These are phyloP conservation scores for Penicillium bialowiezense DNA, from an alignment of 495 filamentous ascomycete genomes.

Conservation along the genomic window DNA sequence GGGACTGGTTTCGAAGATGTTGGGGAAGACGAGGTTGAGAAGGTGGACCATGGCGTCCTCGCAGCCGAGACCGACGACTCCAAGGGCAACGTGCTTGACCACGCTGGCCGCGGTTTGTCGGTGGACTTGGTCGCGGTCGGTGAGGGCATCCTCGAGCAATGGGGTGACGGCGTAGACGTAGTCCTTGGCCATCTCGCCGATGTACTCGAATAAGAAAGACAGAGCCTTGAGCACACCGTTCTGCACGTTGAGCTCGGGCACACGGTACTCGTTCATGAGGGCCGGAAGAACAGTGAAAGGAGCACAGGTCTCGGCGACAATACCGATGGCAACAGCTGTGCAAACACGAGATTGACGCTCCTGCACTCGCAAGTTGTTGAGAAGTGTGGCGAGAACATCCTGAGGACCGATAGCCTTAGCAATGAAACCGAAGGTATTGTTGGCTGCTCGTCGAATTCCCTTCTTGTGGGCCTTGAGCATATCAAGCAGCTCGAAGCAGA, in stretches of 20 bases:
- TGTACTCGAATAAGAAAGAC: slow-evolving; percentile 98
- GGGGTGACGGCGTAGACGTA: slow-evolving; percentile 98
- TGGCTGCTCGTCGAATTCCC: slow-evolving; percentile 95
- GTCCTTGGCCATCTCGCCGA: slow-evolving; percentile 99
- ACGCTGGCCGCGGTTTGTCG: slow-evolving; percentile 94
- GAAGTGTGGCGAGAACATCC: slow-evolving; percentile 91
- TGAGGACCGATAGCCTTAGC: slow-evolving; percentile 98
- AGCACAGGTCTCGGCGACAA: slow-evolving; percentile 99
- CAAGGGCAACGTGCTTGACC: slow-evolving; percentile 95
- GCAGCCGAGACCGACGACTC: slow-evolving; percentile 94
- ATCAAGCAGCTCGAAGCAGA: slow-evolving; percentile 97
- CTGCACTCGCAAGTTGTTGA: slow-evolving; percentile 95
- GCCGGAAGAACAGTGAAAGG: slow-evolving; percentile 99
- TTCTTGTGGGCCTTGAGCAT: slow-evolving; percentile 99
- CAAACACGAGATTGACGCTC: slow-evolving; percentile 98
- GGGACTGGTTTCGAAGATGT: slow-evolving; percentile 96
- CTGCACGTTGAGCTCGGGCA: slow-evolving; percentile 97
- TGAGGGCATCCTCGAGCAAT: slow-evolving; percentile 94
- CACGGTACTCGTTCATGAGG: slow-evolving; percentile 99
- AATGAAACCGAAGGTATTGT: slow-evolving; percentile 99
- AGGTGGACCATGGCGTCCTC: slow-evolving; percentile 99
- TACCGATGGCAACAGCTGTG: slow-evolving; percentile 97
- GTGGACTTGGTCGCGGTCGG: slow-evolving; percentile 98
- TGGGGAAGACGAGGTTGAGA: slow-evolving; percentile 92
- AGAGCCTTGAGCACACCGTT: slow-evolving; percentile 97